Conservation (phyloP, 2,329 filamentous ascomycete genomes). For the Ceratocystiopsis brevicomis region DNA sequence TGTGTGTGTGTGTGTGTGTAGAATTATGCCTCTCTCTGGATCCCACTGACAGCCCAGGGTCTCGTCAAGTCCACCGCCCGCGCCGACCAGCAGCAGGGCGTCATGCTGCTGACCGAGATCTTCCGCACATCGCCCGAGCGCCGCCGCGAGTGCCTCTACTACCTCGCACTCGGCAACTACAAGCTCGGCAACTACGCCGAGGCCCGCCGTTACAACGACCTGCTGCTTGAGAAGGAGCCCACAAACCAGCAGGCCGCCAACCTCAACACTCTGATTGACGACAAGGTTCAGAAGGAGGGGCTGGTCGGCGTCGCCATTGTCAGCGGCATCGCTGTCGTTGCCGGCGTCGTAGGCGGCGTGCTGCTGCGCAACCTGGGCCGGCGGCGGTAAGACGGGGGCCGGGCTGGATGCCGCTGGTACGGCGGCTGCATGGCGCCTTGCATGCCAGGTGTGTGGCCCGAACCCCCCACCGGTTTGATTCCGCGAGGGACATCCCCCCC, state of each 20-base stretch:
- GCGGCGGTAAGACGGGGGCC: slow-evolving; percentile 23
- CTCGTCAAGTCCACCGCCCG: slow-evolving; percentile 82
- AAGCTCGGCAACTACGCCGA: slow-evolving; percentile 97
- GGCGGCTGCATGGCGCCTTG: too few relatives aligned
- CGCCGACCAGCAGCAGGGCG: slow-evolving; percentile 79
- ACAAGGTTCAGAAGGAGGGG: slow-evolving; percentile 89
- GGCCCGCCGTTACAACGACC: slow-evolving; percentile 83
- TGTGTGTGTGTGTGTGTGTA: too few relatives aligned
- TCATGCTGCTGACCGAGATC: slow-evolving; percentile 86
- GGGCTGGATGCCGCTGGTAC: too few relatives aligned
- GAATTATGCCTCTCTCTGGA: too few relatives aligned
- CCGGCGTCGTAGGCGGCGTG: slow-evolving; percentile 80
- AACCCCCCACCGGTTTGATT: too few relatives aligned
- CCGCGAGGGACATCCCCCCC: too few relatives aligned
- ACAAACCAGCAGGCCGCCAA: slow-evolving; percentile 80
- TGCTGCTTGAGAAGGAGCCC: slow-evolving; percentile 77
- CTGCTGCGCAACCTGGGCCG: slow-evolving; percentile 58
- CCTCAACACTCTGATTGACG: slow-evolving; percentile 74
- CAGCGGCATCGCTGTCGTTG: slow-evolving; percentile 78
- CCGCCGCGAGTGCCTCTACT: slow-evolving; percentile 93
- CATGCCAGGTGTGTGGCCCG: too few relatives aligned
- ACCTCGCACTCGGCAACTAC: slow-evolving; percentile 91
- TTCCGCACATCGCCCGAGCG: slow-evolving; percentile 87
- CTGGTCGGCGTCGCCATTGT: slow-evolving; percentile 88
- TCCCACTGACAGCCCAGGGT: slow-evolving; percentile 36